A percentile compares a stretch with the other conserved stretches of the same genome.
Conservation (phyloP, 805 yeast species). For the Naumovozyma dairenensis region DNA sequence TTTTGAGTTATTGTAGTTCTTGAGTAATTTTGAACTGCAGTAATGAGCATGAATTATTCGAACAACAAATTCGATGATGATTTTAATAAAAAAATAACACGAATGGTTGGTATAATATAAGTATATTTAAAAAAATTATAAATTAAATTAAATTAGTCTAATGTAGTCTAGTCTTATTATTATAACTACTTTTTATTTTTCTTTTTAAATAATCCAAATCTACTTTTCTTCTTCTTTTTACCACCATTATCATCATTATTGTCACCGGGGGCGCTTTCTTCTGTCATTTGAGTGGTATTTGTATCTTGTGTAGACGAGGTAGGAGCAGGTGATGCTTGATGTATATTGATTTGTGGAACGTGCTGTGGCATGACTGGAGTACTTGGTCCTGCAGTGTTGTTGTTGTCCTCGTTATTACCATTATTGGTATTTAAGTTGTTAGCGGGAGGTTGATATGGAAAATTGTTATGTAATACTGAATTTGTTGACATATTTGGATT, state of each 20-base stretch:
- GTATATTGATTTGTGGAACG: conserved; percentile 10
- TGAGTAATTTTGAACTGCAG: too few species aligned
- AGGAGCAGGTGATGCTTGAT: conserved; percentile 9
- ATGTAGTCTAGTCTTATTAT: too few species aligned
- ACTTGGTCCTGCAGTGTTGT: not conserved
- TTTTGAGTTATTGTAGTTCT: too few species aligned
- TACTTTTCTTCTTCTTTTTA: conserved; percentile 20
- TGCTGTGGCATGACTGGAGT: conserved; percentile 4
- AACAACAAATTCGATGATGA: not conserved
- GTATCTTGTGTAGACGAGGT: conserved; percentile 1
- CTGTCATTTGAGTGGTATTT: conserved; percentile 3
- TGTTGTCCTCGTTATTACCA: conserved; percentile 2
- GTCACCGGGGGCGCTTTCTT: too few species aligned
- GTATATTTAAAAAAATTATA: too few species aligned
- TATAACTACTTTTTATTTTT: conserved; percentile 15
- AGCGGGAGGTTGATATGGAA: not conserved
- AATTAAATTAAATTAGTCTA: not conserved
- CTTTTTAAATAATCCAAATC: conserved; percentile 25
- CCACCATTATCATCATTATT: conserved; percentile 4
- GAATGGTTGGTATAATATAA: too few species aligned
- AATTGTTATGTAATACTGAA: conserved; percentile 17
- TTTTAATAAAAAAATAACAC: not conserved
- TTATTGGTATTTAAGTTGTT: conserved; percentile 3
- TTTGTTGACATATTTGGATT: conserved; percentile 17
- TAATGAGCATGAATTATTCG: too few species aligned